These are phyloP conservation scores for Sporothrix humicola DNA, from an alignment of 2,329 filamentous ascomycete genomes.

Conservation along the genomic window DNA sequence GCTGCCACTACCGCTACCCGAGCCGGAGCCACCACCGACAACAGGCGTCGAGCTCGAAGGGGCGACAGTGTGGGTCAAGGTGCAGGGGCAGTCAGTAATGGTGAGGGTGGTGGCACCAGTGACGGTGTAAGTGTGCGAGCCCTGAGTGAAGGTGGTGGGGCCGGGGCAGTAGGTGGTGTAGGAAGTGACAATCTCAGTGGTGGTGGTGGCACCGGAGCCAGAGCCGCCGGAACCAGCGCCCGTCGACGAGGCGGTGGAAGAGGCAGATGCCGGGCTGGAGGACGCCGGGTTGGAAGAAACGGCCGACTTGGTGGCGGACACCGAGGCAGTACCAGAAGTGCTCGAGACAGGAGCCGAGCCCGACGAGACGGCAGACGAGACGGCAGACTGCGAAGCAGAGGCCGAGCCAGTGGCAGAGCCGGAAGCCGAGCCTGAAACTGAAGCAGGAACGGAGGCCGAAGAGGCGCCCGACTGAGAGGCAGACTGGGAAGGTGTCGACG, in stretches of 20 bases:
- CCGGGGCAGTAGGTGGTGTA: constrained; percentile 33
- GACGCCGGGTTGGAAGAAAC: not conserved
- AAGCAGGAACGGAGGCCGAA: not conserved
- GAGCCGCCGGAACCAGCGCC: not conserved
- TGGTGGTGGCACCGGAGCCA: constrained; percentile 11
- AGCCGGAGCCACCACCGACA: constrained; percentile 5
- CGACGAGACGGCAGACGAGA: not conserved
- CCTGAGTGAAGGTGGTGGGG: constrained; percentile 29
- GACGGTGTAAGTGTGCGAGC: constrained; percentile 34
- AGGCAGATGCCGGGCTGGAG: not conserved
- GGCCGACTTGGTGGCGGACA: not conserved
- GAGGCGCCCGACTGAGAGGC: not conserved
- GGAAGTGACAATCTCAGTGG: constrained; percentile 31
- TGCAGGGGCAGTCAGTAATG: constrained; percentile 72
- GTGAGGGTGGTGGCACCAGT: constrained; percentile 61
- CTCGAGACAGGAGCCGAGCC: too few relatives aligned
- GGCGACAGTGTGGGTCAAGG: constrained; percentile 51
- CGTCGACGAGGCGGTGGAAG: not conserved
- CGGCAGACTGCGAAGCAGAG: not conserved
- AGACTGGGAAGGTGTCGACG: too few relatives aligned
- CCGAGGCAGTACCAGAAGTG: not conserved
- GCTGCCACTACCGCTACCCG: not conserved
- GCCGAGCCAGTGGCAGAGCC: not conserved
- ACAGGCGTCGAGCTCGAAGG: not conserved
- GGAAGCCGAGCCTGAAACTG: not conserved